Conservation (phyloP, 768 basidiomycete species). For the Suillus bovinus region DNA sequence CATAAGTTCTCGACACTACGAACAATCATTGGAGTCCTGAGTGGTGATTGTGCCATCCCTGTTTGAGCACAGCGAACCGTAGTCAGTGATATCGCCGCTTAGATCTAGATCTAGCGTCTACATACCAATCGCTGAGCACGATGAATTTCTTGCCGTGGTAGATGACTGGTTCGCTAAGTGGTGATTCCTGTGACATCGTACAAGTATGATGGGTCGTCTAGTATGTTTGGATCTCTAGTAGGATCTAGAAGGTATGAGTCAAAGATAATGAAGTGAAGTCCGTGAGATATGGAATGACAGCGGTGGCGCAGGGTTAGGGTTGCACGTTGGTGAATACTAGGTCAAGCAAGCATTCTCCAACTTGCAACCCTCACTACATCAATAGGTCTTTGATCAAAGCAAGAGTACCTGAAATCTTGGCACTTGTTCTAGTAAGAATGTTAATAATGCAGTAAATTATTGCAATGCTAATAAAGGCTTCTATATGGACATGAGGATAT, state of each 20-base stretch:
- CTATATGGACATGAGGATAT: background rate
- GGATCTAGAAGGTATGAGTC: conserved; percentile 1
- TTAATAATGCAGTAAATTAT: no score
- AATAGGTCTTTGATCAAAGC: no score
- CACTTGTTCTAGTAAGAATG: no score
- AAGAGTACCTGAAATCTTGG: no score
- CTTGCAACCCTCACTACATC: no score
- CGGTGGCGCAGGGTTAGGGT: background rate
- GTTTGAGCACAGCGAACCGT: conserved; percentile 9
- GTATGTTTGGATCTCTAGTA: background rate
- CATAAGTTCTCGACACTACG: conserved; percentile 21
- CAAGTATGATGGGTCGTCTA: background rate
- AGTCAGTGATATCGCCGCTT: background rate
- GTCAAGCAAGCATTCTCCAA: no score
- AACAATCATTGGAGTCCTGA: conserved; percentile 91
- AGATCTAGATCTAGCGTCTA: conserved; percentile 20
- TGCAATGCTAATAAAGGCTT: no score
- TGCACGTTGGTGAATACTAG: no score
- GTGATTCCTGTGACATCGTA: conserved; percentile 55
- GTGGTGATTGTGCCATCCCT: conserved; percentile 96
- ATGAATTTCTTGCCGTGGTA: conserved; percentile 85
- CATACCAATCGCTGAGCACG: conserved; percentile 88
- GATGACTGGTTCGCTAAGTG: conserved; percentile 76
- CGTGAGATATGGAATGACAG: background rate
- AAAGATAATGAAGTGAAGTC: background rate